phyloP scores from a whole-genome alignment of 2,329 filamentous ascomycete species.

The Hymenoscyphus infarciens region DNA sequence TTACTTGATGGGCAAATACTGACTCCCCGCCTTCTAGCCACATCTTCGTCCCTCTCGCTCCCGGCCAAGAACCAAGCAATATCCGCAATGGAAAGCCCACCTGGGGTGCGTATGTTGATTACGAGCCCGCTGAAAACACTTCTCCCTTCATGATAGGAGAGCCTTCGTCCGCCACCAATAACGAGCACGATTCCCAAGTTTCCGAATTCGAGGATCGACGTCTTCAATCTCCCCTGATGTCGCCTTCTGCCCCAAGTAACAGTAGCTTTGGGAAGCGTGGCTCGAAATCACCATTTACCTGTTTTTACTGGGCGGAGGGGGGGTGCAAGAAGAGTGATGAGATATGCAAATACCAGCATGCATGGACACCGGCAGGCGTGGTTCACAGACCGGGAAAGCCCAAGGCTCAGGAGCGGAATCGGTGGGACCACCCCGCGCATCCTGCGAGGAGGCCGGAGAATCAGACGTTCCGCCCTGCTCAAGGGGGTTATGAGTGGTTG shows the following conservation, averaged over 20 bases:
- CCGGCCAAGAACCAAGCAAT: constrained; percentile 14
- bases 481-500: background rate
- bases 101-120: constrained; percentile 24
- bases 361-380: background rate
- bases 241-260: background rate
- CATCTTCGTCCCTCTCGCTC: background rate
- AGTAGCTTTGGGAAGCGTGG: background rate
- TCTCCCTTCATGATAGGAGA: background rate
- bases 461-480: background rate
- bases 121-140: background rate
- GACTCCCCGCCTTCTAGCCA: background rate
- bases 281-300: background rate
- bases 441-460: background rate
- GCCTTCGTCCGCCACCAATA: background rate
- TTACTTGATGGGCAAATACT: too few species aligned
- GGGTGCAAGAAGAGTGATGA: constrained; percentile 4
- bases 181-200: background rate
- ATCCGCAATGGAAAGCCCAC: constrained; percentile 26
- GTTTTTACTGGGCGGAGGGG: constrained; percentile 2
- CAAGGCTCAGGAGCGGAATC: constrained; percentile 4
- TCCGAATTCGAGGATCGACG: background rate
- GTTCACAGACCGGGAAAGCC: background rate
- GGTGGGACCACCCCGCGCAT: constrained; percentile 1
- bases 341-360: background rate
- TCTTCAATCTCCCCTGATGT: background rate